phyloP scores from a whole-genome alignment of 495 filamentous ascomycete genomes.

The Amniculicola lignicola region DNA sequence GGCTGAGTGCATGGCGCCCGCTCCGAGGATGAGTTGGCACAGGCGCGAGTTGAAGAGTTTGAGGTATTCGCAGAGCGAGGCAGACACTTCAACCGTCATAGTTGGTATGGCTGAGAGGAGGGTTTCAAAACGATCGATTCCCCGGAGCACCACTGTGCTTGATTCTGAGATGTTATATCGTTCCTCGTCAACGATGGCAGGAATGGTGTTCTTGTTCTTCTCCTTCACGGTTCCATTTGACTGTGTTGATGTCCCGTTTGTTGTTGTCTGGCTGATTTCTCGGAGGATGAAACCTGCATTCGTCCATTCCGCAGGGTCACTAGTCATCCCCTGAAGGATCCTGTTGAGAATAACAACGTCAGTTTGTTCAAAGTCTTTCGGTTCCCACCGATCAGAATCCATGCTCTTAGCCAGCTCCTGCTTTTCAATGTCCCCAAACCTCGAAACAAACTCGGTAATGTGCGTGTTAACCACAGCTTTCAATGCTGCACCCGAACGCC shows the following conservation, averaged over 20 bases:
- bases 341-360: slow-evolving; percentile 61
- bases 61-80: slow-evolving; percentile 67
- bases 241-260: slow-evolving; percentile 35
- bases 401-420: slow-evolving; percentile 77
- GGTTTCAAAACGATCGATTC: slow-evolving; percentile 76
- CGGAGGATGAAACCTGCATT: slow-evolving; percentile 69
- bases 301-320: slow-evolving; percentile 72
- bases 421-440: slow-evolving; percentile 70
- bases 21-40: slow-evolving; percentile 89
- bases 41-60: slow-evolving; percentile 92
- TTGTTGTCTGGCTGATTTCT: slow-evolving; percentile 32
- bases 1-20: slow-evolving; percentile 84
- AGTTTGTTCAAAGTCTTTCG: slow-evolving; percentile 73
- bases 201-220: slow-evolving; percentile 53
- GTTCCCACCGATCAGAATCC: slow-evolving; percentile 88
- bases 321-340: slow-evolving; percentile 75
- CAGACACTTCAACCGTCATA: slow-evolving; percentile 78
- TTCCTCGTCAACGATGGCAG: slow-evolving; percentile 77
- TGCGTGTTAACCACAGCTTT: slow-evolving; percentile 89
- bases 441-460: slow-evolving; percentile 81
- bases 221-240: slow-evolving; percentile 60
- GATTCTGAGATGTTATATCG: slow-evolving; percentile 83
- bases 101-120: slow-evolving; percentile 80
- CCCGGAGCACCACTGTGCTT: slow-evolving; percentile 70
- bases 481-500: slow-evolving; percentile 74